Conservation (phyloP, 495 filamentous ascomycete genomes). For the Umbilicaria muhlenbergii region DNA sequence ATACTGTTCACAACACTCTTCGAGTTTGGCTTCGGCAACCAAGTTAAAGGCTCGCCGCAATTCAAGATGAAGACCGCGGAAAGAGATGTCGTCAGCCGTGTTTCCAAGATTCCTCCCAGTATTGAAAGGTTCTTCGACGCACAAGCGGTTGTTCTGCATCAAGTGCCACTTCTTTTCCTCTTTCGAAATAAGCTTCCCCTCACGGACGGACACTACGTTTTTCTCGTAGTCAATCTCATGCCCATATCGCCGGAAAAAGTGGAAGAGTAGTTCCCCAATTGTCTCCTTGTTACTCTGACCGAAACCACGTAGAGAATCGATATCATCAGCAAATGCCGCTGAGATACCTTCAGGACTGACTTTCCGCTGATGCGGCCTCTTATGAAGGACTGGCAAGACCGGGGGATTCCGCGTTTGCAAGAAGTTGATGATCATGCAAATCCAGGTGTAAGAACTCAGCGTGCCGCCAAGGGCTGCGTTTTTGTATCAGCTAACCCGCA, state of each 20-base stretch:
- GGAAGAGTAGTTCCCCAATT: slow-evolving; percentile 69
- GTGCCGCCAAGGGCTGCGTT: slow-evolving; percentile 72
- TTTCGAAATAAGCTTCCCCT: slow-evolving; percentile 69
- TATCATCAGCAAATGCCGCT: slow-evolving; percentile 72
- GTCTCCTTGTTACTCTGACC: slow-evolving; percentile 71
- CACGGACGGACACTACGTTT: slow-evolving; percentile 70
- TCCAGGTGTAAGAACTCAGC: slow-evolving; percentile 98
- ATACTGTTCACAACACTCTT: slow-evolving; percentile 69
- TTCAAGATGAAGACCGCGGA: slow-evolving; percentile 78
- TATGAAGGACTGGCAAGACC: slow-evolving; percentile 74
- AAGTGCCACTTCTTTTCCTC: slow-evolving; percentile 74
- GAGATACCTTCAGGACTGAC: slow-evolving; percentile 42
- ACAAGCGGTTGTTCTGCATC: slow-evolving; percentile 63
- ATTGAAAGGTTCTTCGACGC: slow-evolving; percentile 96
- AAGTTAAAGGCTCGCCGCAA: slow-evolving; percentile 74
- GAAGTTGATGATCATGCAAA: slow-evolving; percentile 95
- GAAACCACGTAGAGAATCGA: slow-evolving; percentile 53
- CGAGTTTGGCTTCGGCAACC: slow-evolving; percentile 57
- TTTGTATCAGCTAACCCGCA: slow-evolving; percentile 5
- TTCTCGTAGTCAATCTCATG: slow-evolving; percentile 86
- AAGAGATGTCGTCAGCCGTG: slow-evolving; percentile 88
- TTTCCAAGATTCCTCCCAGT: slow-evolving; percentile 86
- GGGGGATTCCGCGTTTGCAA: slow-evolving; percentile 81
- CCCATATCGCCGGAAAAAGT: slow-evolving; percentile 89
- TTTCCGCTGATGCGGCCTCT: slow-evolving; percentile 47